phyloP scores from a whole-genome alignment of 441 rosid species.

The Francoa sonchifolia region DNA sequence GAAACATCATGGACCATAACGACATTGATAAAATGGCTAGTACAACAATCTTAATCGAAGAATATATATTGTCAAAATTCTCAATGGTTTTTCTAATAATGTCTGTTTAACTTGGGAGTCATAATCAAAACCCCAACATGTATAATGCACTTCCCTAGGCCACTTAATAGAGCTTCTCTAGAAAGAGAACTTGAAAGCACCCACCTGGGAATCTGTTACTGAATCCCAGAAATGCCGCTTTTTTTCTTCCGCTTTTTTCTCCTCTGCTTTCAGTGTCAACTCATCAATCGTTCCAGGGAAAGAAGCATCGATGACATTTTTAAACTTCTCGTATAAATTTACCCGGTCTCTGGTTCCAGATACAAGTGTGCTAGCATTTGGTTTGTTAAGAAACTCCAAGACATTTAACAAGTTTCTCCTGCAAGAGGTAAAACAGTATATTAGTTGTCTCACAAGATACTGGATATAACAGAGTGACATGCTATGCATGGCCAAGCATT shows the following conservation, averaged over 20 bases:
- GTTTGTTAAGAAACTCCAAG: constrained; percentile 70
- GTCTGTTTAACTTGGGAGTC: no score
- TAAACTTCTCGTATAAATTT: constrained; percentile 66
- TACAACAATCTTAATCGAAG: no score
- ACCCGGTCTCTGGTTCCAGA: constrained; percentile 79
- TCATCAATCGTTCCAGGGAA: constrained; percentile 52
- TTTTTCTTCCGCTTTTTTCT: constrained; percentile 32
- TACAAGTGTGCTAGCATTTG: constrained; percentile 69
- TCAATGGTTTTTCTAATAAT: no score
- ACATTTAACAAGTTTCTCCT: constrained; percentile 82
- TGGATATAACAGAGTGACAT: no score
- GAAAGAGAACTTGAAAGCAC: constrained; percentile 79
- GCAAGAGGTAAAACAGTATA: constrained; percentile 12
- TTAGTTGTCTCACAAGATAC: background rate
- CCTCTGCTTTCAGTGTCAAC: constrained; percentile 44
- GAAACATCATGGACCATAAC: no score
- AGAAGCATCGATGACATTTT: constrained; percentile 43
- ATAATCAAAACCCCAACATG: no score
- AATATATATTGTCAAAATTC: no score
- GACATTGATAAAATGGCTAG: no score
- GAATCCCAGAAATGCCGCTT: constrained; percentile 85
- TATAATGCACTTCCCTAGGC: no score
- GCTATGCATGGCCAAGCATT: no score
- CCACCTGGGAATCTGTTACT: constrained; percentile 54
- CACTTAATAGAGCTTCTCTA: no score